phyloP scores from a whole-genome alignment of 139 green algal genomes.

The Monoraphidium neglectum region DNA sequence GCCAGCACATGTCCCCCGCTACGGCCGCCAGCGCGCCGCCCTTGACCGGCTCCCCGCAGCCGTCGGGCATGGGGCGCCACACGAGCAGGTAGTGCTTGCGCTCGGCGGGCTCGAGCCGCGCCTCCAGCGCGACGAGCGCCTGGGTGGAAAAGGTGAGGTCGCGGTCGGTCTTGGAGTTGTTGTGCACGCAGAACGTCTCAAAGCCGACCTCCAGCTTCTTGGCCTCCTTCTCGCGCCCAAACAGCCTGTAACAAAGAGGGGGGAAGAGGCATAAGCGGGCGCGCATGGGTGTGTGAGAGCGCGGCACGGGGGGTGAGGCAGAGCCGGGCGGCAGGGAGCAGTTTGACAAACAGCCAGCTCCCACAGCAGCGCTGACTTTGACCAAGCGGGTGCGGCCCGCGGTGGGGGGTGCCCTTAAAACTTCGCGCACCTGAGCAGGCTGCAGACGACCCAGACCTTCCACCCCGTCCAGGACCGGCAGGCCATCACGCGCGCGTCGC shows the following conservation, averaged over 20 bases:
- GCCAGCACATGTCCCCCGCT: slow-evolving; percentile 9
- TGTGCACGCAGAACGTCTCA: slow-evolving; percentile 29
- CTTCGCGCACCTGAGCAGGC: background rate
- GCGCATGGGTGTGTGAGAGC: no score
- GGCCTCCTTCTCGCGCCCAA: slow-evolving; percentile 6
- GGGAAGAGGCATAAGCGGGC: no score
- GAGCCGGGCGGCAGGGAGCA: no score
- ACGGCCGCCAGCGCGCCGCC: background rate
- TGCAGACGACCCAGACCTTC: slow-evolving; percentile 4
- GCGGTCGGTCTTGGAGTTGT: slow-evolving; percentile 30
- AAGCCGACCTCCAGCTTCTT: slow-evolving; percentile 22
- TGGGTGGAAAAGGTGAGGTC: slow-evolving; percentile 22
- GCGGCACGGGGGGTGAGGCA: no score
- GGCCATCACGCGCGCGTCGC: slow-evolving; percentile 7
- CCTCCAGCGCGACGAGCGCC: slow-evolving; percentile 13
- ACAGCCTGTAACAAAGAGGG: background rate
- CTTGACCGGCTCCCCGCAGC: background rate
- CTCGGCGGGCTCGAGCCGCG: slow-evolving; percentile 20
- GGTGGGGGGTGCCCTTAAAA: no score
- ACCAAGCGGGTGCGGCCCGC: no score
- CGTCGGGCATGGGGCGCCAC: slow-evolving; percentile 11
- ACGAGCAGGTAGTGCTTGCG: slow-evolving; percentile 19
- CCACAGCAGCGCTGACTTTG: no score
- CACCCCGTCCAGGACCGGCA: slow-evolving; percentile 6
- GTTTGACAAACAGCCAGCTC: no score